These are phyloP conservation scores for Oenanthe javanica DNA, from an alignment of 140 eudicot genomes.

Conservation along the genomic window DNA sequence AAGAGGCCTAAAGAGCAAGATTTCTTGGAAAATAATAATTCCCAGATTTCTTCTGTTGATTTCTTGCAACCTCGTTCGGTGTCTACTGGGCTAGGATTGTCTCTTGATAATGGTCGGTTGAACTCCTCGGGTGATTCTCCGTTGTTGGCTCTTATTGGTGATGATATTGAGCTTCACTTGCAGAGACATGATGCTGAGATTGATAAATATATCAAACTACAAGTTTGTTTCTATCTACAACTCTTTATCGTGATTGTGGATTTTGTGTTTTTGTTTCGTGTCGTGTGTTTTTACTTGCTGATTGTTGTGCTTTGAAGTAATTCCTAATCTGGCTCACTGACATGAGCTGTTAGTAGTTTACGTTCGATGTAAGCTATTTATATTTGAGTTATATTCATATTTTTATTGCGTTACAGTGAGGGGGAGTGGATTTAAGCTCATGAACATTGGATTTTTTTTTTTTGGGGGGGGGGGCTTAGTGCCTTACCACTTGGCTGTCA, in stretches of 20 bases:
- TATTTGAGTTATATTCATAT: too few relatives aligned
- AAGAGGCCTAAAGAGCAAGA: conserved; percentile 58
- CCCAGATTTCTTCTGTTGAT: conserved; percentile 77
- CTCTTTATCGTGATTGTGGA: neutral
- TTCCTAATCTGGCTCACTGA: neutral
- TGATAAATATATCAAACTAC: conserved; percentile 69
- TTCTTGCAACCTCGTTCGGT: conserved; percentile 72
- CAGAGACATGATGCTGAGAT: conserved; percentile 75
- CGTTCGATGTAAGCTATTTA: too few relatives aligned
- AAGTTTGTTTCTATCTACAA: conserved; percentile 26
- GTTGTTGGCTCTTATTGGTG: conserved; percentile 47
- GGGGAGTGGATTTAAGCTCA: too few relatives aligned
- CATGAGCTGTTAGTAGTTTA: neutral
- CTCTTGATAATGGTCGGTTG: conserved; percentile 67
- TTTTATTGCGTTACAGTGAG: too few relatives aligned
- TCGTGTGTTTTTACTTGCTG: neutral
- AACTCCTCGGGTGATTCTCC: conserved; percentile 76
- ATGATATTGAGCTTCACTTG: conserved; percentile 61
- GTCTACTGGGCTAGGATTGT: conserved; percentile 74
- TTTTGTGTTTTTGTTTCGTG: neutral
- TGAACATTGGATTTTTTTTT: too few relatives aligned
- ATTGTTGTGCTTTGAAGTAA: neutral
- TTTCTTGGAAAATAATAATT: conserved; percentile 67
- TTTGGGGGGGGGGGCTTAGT: too few relatives aligned
- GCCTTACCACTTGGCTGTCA: too few relatives aligned